These are phyloP conservation scores for Apostasia shenzhenica DNA, from an alignment of 106 monocot species.

Conservation along the genomic window DNA sequence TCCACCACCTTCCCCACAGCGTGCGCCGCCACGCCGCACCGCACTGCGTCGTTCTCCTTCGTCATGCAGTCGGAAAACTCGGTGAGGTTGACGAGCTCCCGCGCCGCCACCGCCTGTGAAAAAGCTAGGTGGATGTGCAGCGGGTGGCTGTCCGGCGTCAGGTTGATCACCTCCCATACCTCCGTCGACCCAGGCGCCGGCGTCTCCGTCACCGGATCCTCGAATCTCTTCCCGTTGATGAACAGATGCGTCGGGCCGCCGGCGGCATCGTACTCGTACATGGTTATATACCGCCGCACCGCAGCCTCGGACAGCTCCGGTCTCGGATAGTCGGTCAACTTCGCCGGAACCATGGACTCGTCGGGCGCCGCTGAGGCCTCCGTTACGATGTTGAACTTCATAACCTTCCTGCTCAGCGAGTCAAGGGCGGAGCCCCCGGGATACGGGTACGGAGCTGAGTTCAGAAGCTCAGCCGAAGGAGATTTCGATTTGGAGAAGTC, in stretches of 20 bases:
- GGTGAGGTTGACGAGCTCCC: slow-evolving; percentile 28
- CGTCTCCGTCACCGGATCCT: slow-evolving; percentile 67
- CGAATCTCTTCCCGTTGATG: slow-evolving; percentile 49
- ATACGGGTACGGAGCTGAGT: slow-evolving; percentile 39
- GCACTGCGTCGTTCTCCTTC: slow-evolving; percentile 36
- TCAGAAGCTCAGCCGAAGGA: slow-evolving; percentile 13
- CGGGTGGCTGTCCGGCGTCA: slow-evolving; percentile 91
- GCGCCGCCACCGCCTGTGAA: slow-evolving; percentile 47
- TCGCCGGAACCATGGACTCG: background rate
- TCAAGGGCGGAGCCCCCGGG: slow-evolving; percentile 23
- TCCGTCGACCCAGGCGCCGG: slow-evolving; percentile 61
- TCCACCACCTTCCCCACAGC: slow-evolving; percentile 8
- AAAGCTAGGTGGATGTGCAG: slow-evolving; percentile 76
- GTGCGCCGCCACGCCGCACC: slow-evolving; percentile 38
- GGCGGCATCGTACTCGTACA: slow-evolving; percentile 67
- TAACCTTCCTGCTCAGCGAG: slow-evolving; percentile 27
- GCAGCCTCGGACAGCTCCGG: slow-evolving; percentile 18
- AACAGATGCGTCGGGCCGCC: slow-evolving; percentile 73
- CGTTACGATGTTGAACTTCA: slow-evolving; percentile 37
- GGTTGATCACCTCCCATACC: slow-evolving; percentile 85
- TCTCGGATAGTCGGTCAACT: too few species aligned
- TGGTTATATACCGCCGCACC: slow-evolving; percentile 39
- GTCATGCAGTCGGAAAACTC: slow-evolving; percentile 63
- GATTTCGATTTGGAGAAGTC: slow-evolving; percentile 41
- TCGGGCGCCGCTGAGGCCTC: slow-evolving; percentile 27